Percentiles rank a stretch among this genome's conserved stretches.
phyloP scores from a whole-genome alignment of 768 basidiomycete genomes.

The Leucosporidium creatinivorum region DNA sequence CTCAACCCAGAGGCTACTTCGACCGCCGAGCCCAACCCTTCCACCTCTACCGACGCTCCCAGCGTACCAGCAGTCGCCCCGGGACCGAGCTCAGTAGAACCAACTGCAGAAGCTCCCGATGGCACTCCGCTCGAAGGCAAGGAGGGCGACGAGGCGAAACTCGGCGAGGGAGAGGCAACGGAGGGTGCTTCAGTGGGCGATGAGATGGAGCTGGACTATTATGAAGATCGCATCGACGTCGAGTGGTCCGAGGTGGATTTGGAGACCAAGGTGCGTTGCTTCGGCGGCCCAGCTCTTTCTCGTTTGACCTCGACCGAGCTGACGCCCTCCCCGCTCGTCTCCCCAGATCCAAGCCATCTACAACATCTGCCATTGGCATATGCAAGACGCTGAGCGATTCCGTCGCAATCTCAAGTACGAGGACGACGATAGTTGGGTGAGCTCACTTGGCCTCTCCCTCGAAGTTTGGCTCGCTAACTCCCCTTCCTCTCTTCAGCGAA shows the following conservation, averaged over 20 bases:
- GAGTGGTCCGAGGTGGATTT: conserved; percentile 28
- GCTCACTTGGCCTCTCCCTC: background rate
- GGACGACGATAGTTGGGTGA: conserved; percentile 30
- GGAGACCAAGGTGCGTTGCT: conserved; percentile 25
- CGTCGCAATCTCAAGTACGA: conserved; percentile 26
- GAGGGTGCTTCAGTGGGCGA: background rate
- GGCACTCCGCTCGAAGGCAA: background rate
- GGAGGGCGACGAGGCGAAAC: conserved; percentile 3
- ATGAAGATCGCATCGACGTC: conserved; percentile 23
- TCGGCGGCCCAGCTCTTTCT: too few species aligned
- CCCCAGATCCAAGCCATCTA: conserved; percentile 28
- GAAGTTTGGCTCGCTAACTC: background rate
- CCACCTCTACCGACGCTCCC: background rate
- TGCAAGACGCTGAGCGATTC: conserved; percentile 31
- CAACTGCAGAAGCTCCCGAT: background rate
- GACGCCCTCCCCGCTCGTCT: background rate
- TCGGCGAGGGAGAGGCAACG: background rate
- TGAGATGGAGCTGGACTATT: conserved; percentile 16
- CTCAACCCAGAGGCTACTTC: background rate
- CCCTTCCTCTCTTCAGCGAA: conserved; percentile 10
- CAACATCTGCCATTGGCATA: conserved; percentile 35
- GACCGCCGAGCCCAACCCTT: background rate
- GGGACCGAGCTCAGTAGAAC: background rate
- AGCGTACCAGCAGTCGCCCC: background rate
- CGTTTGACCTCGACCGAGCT: background rate